These are phyloP conservation scores for Dictyophora rubrovolvata DNA, from an alignment of 768 basidiomycete species.

Conservation along the genomic window DNA sequence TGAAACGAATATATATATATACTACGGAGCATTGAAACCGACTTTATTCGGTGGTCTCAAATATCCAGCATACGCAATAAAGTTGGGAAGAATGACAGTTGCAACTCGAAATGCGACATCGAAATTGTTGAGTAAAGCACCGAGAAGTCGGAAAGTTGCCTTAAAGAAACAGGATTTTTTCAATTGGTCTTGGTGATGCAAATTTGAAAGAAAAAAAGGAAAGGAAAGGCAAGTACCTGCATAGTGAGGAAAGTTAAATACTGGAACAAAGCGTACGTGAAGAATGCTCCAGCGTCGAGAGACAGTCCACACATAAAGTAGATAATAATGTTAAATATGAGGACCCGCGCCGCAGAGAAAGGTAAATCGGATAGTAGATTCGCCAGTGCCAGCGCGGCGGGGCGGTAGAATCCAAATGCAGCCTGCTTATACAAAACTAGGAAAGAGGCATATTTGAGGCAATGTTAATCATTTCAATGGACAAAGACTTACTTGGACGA, in stretches of 20 bases:
- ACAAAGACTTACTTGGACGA: slow-evolving; percentile 43
- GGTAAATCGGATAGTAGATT: slow-evolving; percentile 31
- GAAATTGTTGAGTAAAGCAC: slow-evolving; percentile 40
- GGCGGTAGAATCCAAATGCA: slow-evolving; percentile 24
- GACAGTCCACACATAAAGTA: slow-evolving; percentile 36
- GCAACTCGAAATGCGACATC: slow-evolving; percentile 42
- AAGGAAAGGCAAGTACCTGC: slow-evolving; percentile 37
- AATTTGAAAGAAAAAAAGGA: not conserved
- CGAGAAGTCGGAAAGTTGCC: slow-evolving; percentile 8
- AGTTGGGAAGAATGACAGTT: slow-evolving; percentile 66
- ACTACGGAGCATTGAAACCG: not conserved
- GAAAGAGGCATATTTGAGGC: not conserved
- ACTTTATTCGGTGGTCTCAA: slow-evolving; percentile 1
- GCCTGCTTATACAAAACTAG: slow-evolving; percentile 7
- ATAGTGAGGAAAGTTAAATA: slow-evolving; percentile 39
- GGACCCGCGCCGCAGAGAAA: not conserved
- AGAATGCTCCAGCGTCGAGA: slow-evolving; percentile 29
- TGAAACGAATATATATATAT: not conserved
- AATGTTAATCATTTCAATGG: too few relatives aligned
- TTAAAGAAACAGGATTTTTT: not conserved
- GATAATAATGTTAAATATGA: slow-evolving; percentile 24
- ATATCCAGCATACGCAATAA: slow-evolving; percentile 51
- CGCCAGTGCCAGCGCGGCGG: slow-evolving; percentile 29
- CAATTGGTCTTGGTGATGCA: not conserved
- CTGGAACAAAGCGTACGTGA: slow-evolving; percentile 28